Evolutionary conservation across 2,329 filamentous ascomycete species (phyloP).

Genomic region (Tolypocladium endophyticum): DNA sequence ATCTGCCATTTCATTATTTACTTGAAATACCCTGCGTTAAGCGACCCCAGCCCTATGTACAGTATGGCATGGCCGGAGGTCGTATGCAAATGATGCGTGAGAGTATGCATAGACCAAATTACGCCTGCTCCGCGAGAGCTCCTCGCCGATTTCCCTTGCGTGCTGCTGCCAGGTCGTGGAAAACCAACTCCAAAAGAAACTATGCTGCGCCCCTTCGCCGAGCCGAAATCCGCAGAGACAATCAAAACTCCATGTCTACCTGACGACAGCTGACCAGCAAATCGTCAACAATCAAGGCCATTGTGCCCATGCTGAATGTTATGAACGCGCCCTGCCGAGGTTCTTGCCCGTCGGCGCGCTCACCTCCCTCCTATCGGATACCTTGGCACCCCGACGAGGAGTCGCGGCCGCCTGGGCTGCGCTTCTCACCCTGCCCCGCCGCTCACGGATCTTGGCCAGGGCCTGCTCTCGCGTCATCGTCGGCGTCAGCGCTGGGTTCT

Average conservation of each 20-base stretch:
- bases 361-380: constrained; percentile 33
- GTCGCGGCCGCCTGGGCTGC: constrained; percentile 53
- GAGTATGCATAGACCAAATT: neutral
- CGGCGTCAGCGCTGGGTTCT: constrained; percentile 49
- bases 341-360: constrained; percentile 32
- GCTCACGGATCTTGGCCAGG: constrained; percentile 62
- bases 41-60: neutral
- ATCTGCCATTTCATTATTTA: neutral
- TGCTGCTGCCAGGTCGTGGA: neutral
- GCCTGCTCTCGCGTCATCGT: constrained; percentile 66
- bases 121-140: neutral
- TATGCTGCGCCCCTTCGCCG: neutral
- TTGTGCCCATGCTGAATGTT: neutral
- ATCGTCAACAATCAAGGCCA: neutral
- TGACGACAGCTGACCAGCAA: neutral
- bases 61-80: neutral
- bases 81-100: neutral
- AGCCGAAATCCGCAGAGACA: neutral
- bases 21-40: neutral
- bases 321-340: neutral
- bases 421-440: constrained; percentile 60
- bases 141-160: neutral
- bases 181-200: neutral
- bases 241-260: constrained; percentile 1
- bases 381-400: constrained; percentile 43